Base-by-base conservation (phyloP, 2,329 filamentous ascomycete species). In the Dryadomyces sulphureus region DNA sequence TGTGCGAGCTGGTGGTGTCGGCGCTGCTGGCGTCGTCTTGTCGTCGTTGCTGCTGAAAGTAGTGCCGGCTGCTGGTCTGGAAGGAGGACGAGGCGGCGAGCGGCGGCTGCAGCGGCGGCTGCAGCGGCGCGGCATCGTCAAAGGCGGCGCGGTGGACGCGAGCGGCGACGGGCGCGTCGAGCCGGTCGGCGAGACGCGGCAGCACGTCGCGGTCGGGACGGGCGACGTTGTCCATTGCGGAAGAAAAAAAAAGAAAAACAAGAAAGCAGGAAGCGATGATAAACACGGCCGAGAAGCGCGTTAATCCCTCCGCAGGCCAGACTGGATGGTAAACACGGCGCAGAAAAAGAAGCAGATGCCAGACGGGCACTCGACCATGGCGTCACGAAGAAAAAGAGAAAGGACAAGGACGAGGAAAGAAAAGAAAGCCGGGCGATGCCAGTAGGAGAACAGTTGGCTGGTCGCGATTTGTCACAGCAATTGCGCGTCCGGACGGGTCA, bases 1-100 rank as follows among this genome's bases (percentile, higher is more conserved):
- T n/a, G n/a, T n/a, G n/a, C n/a, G 59, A 58, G 48, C 60, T 58
- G 44, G 62, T 60, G 46, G 55, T 58, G 41, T 64, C 62, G 34
- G 61, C 63, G 19, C 60, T 60, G 41, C 62, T 61, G 19, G n/a
- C n/a, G n/a, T n/a, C n/a, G n/a, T n/a, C n/a, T n/a, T 41, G 38
- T 11, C 38, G 45, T 9, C 38, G 45, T 4, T 45, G 21, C 19
- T 43, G 47, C 21, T 51, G 47, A 12, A 48, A 48, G 20, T 47
- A 48, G 39, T 50, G 51, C 17, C 48, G 42, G 44, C 41, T 51
- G 49, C 45, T 49, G 43, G 25, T 48, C 32, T 50, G 48, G 34
- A 46, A 47, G 42, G 47, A 45, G 8, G 46, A 25, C 34, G 47
- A 44, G 4, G 42, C 32, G 7, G 48, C 27, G 8, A 27, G 35